Conservation (phyloP, 1,284 basidiomycete species). For the Ustilago esculenta region DNA sequence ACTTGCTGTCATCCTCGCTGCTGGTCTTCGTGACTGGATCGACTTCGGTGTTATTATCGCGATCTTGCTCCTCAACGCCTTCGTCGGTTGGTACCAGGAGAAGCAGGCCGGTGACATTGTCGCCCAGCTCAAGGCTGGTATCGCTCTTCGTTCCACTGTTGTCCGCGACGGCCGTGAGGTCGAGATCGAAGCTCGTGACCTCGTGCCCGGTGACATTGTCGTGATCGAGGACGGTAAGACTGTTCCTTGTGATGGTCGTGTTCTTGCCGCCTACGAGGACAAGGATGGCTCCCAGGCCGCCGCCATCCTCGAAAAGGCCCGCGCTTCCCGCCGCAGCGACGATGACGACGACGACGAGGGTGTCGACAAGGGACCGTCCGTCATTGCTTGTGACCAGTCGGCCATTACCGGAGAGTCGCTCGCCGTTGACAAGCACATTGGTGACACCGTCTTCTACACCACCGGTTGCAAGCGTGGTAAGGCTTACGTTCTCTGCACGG, state of each 20-base stretch:
- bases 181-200: conserved; percentile 72
- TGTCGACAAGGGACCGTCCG: conserved; percentile 70
- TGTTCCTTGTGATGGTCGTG: conserved; percentile 72
- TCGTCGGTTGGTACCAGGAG: conserved; percentile 73
- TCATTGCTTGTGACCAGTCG: conserved; percentile 71
- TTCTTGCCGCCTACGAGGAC: conserved; percentile 70
- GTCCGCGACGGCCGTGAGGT: conserved; percentile 70
- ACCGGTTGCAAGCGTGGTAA: conserved; percentile 72
- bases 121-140: conserved; percentile 72
- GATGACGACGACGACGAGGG: conserved; percentile 68
- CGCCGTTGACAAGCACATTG: conserved; percentile 72
- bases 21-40: conserved; percentile 69
- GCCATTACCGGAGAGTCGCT: conserved; percentile 73
- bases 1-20: conserved; percentile 67
- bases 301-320: conserved; percentile 64
- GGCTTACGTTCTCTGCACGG: conserved; percentile 70
- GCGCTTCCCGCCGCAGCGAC: conserved; percentile 57
- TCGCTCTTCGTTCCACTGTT: conserved; percentile 70
- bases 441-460: conserved; percentile 70
- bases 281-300: conserved; percentile 65
- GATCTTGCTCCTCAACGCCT: conserved; percentile 69
- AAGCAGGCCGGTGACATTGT: conserved; percentile 72
- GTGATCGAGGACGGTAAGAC: conserved; percentile 70
- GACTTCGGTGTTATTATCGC: conserved; percentile 72
- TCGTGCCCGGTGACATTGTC: conserved; percentile 73